Evolutionary conservation across 192 early-diverging fungal genomes (phyloP).

Genomic region (Linnemannia hyalina): DNA sequence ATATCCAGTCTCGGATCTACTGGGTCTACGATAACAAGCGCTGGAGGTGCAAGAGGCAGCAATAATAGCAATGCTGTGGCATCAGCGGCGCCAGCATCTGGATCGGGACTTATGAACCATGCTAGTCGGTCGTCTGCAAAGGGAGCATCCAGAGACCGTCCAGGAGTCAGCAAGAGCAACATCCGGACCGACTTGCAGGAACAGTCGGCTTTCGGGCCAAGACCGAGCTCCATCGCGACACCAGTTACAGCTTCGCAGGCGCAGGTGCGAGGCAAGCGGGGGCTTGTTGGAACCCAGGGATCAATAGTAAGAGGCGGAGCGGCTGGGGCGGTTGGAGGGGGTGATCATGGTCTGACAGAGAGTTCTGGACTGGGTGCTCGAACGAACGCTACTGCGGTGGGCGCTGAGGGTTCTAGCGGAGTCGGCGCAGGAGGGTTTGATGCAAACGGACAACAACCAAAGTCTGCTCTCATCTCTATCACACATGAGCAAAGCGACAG

Average conservation of each 20-base stretch:
- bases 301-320: not conserved
- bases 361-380: slow-evolving; percentile 17
- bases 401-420: not conserved
- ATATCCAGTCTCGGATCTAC: not conserved
- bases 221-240: slow-evolving; percentile 22
- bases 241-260: slow-evolving; percentile 27
- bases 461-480: not conserved
- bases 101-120: slow-evolving; percentile 10
- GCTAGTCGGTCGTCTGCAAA: slow-evolving; percentile 25
- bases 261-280: slow-evolving; percentile 22
- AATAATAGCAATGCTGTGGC: slow-evolving; percentile 19
- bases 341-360: not conserved
- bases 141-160: slow-evolving; percentile 12
- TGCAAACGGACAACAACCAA: not conserved
- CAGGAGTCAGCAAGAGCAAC: slow-evolving; percentile 16
- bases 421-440: not conserved
- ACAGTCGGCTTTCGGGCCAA: not conserved
- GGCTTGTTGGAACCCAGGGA: not conserved
- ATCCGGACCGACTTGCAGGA: slow-evolving; percentile 32
- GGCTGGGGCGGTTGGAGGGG: not conserved
- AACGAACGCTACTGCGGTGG: not conserved
- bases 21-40: not conserved
- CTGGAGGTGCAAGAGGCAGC: not conserved
- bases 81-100: not conserved
- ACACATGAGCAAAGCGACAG: not conserved